A percentile compares a stretch with the other conserved stretches of the same genome.
phyloP scores from a whole-genome alignment of 208 protist species.

The Leishmania arabica region DNA sequence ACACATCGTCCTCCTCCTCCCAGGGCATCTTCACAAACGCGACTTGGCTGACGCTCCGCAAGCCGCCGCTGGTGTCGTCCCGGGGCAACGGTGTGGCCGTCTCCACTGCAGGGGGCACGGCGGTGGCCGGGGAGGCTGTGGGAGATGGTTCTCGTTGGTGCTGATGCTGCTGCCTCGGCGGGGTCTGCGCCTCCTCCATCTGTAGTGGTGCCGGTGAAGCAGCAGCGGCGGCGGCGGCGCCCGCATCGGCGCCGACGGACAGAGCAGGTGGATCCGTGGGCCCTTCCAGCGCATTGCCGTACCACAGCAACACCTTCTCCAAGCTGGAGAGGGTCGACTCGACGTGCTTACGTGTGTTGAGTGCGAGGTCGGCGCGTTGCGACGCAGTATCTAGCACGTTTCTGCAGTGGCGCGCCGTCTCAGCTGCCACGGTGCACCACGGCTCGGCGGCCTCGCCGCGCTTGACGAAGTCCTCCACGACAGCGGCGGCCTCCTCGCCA shows the following conservation, averaged over 20 bases:
- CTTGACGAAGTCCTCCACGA: conserved; percentile 56
- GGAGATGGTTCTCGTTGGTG: not conserved
- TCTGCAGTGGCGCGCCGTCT: conserved; percentile 25
- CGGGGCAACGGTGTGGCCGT: not conserved
- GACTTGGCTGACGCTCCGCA: conserved; percentile 13
- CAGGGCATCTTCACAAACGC: conserved; percentile 86
- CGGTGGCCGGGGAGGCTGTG: not conserved
- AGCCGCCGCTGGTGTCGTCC: not conserved
- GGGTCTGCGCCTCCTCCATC: not conserved
- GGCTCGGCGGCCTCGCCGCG: conserved; percentile 23
- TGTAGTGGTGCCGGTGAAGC: not conserved
- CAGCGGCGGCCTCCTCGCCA: conserved; percentile 47
- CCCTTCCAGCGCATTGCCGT: conserved; percentile 6
- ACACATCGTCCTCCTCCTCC: conserved; percentile 76
- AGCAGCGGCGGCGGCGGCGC: not conserved
- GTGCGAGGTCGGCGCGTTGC: conserved; percentile 2
- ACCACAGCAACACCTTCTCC: conserved; percentile 14
- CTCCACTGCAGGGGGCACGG: not conserved
- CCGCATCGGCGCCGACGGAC: not conserved
- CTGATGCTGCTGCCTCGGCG: not conserved
- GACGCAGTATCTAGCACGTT: conserved; percentile 8
- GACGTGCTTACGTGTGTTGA: conserved; percentile 3
- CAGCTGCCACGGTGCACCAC: conserved; percentile 29
- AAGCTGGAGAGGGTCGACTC: not conserved
- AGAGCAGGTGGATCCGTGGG: not conserved